A percentile compares a stretch with the other conserved stretches of the same genome.
Evolutionary conservation across 139 green algal species (phyloP).

Genomic region (Chlorella sp.): DNA sequence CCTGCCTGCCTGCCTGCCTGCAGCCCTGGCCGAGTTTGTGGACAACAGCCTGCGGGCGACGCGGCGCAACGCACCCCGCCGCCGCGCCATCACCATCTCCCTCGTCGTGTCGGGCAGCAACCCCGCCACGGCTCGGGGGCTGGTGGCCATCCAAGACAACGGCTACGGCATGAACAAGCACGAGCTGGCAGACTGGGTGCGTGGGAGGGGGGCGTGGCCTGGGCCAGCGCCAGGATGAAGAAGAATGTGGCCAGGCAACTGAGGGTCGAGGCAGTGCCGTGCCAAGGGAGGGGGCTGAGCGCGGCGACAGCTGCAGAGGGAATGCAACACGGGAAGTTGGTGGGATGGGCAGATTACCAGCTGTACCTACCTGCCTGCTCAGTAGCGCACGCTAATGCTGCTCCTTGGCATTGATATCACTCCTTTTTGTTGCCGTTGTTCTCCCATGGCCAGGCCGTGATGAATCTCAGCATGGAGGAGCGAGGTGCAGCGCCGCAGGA

Average conservation of each 20-base stretch:
- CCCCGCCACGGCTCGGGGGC: constrained; percentile 37
- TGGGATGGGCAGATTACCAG: not conserved
- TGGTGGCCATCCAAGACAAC: constrained; percentile 80
- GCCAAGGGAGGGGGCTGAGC: not conserved
- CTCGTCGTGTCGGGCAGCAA: constrained; percentile 53
- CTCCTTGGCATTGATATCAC: no score
- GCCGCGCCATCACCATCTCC: constrained; percentile 61
- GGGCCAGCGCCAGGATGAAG: not conserved
- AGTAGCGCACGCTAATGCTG: no score
- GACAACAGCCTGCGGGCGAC: constrained; percentile 83
- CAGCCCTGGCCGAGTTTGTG: constrained; percentile 78
- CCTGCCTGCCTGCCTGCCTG: no score
- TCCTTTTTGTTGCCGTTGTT: not conserved
- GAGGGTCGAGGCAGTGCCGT: not conserved
- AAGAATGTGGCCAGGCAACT: not conserved
- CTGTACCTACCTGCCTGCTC: not conserved
- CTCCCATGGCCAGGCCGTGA: constrained; percentile 60
- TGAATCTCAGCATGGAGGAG: constrained; percentile 88
- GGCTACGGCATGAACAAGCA: constrained; percentile 73
- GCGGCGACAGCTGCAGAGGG: not conserved
- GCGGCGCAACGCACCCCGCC: constrained; percentile 12
- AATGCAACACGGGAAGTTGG: no score
- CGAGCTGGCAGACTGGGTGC: constrained; percentile 77
- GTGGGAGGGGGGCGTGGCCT: not conserved
- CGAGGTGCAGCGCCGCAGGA: constrained; percentile 56